Percentiles rank a stretch among this genome's conserved stretches.
Conservation (phyloP, 140 eudicot genomes). For the Oenanthe javanica region DNA sequence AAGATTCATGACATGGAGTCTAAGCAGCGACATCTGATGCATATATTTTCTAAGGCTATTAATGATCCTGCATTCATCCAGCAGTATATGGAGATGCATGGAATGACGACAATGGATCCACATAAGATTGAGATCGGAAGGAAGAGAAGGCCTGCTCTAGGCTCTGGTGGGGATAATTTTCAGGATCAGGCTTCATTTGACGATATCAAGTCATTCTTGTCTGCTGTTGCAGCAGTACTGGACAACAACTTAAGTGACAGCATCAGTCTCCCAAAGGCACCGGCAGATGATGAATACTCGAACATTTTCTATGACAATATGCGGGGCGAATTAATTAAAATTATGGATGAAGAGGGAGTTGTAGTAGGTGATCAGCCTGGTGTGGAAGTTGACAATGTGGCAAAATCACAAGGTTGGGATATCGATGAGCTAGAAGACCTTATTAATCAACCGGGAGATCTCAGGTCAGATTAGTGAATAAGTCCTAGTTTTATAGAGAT, state of each 20-base stretch:
- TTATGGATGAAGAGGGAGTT: constrained; percentile 24
- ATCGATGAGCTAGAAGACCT: constrained; percentile 7
- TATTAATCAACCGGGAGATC: too few species aligned
- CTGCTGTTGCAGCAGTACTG: constrained; percentile 18
- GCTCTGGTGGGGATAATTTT: not conserved
- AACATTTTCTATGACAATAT: constrained; percentile 26
- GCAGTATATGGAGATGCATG: constrained; percentile 6
- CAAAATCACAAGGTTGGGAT: constrained; percentile 44
- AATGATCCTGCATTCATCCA: constrained; percentile 16
- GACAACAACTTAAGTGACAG: constrained; percentile 38
- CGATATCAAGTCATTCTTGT: constrained; percentile 35
- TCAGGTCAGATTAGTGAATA: too few species aligned
- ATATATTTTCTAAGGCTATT: constrained; percentile 15
- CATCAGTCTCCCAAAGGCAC: constrained; percentile 12
- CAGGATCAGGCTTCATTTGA: not conserved
- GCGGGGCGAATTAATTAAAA: constrained; percentile 51
- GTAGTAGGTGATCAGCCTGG: constrained; percentile 21
- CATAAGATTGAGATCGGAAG: constrained; percentile 5
- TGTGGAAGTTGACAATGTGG: constrained; percentile 46
- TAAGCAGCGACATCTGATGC: constrained; percentile 21
- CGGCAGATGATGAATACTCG: constrained; percentile 12
- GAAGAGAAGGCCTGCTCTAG: constrained; percentile 8
- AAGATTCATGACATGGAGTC: constrained; percentile 15
- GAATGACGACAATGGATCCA: not conserved
- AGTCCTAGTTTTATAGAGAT: constrained; percentile 8